Base-by-base conservation (phyloP, 306 rosid genomes). In the Vigna radiata region DNA sequence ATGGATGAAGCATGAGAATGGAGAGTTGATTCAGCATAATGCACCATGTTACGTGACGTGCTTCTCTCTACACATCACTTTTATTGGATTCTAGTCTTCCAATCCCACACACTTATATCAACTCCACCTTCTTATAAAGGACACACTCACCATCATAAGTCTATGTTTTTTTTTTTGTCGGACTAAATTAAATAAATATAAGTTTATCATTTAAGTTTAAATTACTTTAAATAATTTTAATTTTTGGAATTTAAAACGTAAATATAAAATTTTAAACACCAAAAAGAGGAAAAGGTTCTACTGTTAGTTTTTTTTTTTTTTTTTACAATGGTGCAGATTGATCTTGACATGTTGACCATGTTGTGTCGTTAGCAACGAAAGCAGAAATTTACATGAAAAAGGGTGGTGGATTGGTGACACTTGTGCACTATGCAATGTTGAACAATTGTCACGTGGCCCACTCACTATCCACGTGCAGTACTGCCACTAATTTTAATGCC, bases 21-120 rank as follows among this genome's bases (percentile, higher is more conserved):
- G 81, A 64, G 61, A 71, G 7, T 8, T 76, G 87, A 84, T 80
- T 80, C 82, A 58, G 79, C 77, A 84, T 66, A 59, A 25, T 16
- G 56, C 82, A 65, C 59, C 79, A 55, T 11, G 14, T 46, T 31
- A 82, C 7, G 58, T 71, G 82, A 44, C 41, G 31, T 47, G 63
- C 68, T 37, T 53, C 41, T 46, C 43, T 64, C 63, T 17, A 44
- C 78, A 53, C 78, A 53, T 53, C 78, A 16, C 43, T 70, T 70
- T 81, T 27, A 13, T 76, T 15, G 65, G 68, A 52, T 16, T 69
- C 5, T 49, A 17, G 52, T 60, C 72, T 60, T 56, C 64, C 71
- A 65, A 36, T 37, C 3, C 6, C 71, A 66, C 53, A 23, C 72
- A 75, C 81, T 4, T 29, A 29, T 29, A 29, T 29, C 33, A 29